Conservation (phyloP, 164 flowering plant species). For the Chloranthus sessilifolius region DNA sequence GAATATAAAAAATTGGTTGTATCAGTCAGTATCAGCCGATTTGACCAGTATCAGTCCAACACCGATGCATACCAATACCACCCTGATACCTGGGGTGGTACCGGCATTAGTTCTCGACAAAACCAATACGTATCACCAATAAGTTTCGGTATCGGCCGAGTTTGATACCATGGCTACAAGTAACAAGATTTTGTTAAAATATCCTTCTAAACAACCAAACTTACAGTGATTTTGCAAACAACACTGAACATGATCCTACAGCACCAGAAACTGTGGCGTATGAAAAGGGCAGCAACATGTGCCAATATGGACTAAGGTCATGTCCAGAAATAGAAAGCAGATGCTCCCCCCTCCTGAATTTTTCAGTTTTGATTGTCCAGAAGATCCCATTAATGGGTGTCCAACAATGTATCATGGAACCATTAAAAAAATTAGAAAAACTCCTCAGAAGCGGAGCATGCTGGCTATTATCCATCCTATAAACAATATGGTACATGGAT, state of each 20-base stretch:
- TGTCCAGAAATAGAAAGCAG: slow-evolving; percentile 54
- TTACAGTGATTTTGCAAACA: slow-evolving; percentile 96
- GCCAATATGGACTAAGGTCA: slow-evolving; percentile 73
- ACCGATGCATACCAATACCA: too few species aligned
- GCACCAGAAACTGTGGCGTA: slow-evolving; percentile 96
- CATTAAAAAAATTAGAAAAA: neutral
- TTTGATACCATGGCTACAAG: too few species aligned
- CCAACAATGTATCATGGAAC: slow-evolving; percentile 1
- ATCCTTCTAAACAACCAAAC: slow-evolving; percentile 18
- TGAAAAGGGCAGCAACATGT: slow-evolving; percentile 82
- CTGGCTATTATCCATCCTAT: too few species aligned
- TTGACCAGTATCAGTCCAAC: too few species aligned
- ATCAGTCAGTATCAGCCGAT: too few species aligned
- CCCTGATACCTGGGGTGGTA: too few species aligned
- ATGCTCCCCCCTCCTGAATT: slow-evolving; percentile 79
- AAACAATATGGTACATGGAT: too few species aligned
- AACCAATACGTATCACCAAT: too few species aligned
- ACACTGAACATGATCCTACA: slow-evolving; percentile 90
- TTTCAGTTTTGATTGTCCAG: slow-evolving; percentile 5
- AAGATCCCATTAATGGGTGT: neutral
- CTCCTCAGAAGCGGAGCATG: neutral
- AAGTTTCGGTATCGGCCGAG: too few species aligned
- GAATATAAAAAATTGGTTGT: too few species aligned
- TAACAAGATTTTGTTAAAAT: neutral
- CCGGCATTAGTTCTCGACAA: too few species aligned